Percentiles rank a stretch among this genome's conserved stretches.
Conservation (phyloP, 176 grass and related monocot species). For the Juncus inflexus region DNA sequence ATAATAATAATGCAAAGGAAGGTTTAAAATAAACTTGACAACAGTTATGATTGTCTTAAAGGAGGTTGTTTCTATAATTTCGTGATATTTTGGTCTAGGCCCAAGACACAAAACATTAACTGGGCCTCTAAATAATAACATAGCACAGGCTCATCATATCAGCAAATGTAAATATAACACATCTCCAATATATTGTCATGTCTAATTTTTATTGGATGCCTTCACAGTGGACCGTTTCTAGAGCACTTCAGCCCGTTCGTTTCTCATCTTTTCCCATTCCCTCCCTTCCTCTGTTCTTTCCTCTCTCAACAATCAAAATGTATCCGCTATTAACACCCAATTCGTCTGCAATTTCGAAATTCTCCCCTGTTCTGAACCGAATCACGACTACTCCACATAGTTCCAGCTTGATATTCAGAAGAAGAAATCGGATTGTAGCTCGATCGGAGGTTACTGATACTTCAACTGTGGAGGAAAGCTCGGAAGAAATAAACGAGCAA, state of each 20-base stretch:
- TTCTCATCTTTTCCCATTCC: conserved; percentile 26
- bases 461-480: conserved; percentile 25
- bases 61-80: too few relatives aligned
- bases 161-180: too few relatives aligned
- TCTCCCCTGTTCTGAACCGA: conserved; percentile 4
- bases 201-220: too few relatives aligned
- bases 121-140: background rate
- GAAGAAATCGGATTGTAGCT: conserved; percentile 27
- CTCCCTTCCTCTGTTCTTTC: background rate
- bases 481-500: conserved; percentile 17
- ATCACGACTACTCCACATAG: conserved; percentile 19
- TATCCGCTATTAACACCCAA: conserved; percentile 9
- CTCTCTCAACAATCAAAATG: conserved; percentile 17
- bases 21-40: too few relatives aligned
- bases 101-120: background rate
- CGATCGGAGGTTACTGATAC: conserved; percentile 34
- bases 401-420: conserved; percentile 1
- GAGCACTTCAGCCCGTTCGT: conserved; percentile 34
- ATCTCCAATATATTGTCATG: too few relatives aligned
- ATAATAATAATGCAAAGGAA: too few relatives aligned
- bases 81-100: background rate
- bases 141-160: too few relatives aligned
- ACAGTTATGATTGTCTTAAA: too few relatives aligned
- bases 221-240: background rate
- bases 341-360: conserved; percentile 22